phyloP scores from a whole-genome alignment of 495 filamentous ascomycete species.

The Tetracladium setigerum region DNA sequence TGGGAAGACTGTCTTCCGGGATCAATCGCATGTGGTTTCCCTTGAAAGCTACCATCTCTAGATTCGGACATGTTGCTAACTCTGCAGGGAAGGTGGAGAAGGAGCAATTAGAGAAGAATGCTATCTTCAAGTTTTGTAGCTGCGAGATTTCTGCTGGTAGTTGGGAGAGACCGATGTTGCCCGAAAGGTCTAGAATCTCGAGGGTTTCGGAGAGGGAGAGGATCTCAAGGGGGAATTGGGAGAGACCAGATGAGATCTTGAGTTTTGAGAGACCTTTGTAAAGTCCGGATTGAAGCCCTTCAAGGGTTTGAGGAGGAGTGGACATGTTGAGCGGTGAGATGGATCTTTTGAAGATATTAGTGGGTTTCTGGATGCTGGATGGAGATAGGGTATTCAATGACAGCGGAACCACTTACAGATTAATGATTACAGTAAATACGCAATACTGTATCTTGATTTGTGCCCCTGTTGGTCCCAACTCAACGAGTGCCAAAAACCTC shows the following conservation, averaged over 20 bases:
- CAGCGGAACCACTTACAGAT: too few relatives aligned
- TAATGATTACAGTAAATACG: too few relatives aligned
- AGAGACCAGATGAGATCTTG: conserved; percentile 29
- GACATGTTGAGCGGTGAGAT: too few relatives aligned
- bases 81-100: conserved; percentile 34
- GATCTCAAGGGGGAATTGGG: conserved; percentile 32
- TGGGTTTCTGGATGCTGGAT: too few relatives aligned
- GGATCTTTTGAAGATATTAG: too few relatives aligned
- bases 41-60: conserved; percentile 40
- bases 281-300: conserved; percentile 11
- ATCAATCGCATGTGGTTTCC: conserved; percentile 33
- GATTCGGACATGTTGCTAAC: conserved; percentile 30
- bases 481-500: too few relatives aligned
- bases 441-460: too few relatives aligned
- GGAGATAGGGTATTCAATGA: too few relatives aligned
- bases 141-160: conserved; percentile 29
- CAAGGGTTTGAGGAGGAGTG: conserved; percentile 4
- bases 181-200: conserved; percentile 38
- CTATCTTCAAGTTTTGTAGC: conserved; percentile 34
- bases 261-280: conserved; percentile 25
- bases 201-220: conserved; percentile 30
- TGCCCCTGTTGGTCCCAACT: too few relatives aligned
- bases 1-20: conserved; percentile 33
- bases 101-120: conserved; percentile 36
- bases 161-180: conserved; percentile 28